Base-by-base conservation (phyloP, 2,329 filamentous ascomycete genomes). In the Paraphoma chrysanthemicola region DNA sequence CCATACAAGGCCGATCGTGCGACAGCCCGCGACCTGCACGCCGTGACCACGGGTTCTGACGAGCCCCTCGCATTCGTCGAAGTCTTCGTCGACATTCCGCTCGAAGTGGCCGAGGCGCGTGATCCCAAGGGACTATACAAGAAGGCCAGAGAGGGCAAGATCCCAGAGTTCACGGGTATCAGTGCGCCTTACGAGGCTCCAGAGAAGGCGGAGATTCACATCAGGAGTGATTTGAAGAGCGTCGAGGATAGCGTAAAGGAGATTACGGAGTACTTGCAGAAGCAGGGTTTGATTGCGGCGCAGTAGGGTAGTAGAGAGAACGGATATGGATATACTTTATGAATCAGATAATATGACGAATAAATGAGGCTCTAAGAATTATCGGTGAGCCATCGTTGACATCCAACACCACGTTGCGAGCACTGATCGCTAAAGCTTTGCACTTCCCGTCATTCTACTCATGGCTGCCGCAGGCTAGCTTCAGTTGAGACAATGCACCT, bases 121-220 rank as follows among this genome's bases (percentile, higher is more conserved):
- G 95, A 99, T 75, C 95, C 95, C 47, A 99, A 99, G 87, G 95
- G 94, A 5, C 81, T 98, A 58, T 99, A 99, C 82, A 97, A 97
- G 85, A 97, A 97, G 86, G 95, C 95, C 11, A 84, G 94, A 44
- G 89, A 91, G 49, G 95, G 95, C 44, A 88, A 96, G 78, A 98
- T 98, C 79, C 95, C 96, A 80, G 92, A 98, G 68, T 99, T 99
- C 77, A 99, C 95, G 1, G 95, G 95, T 53, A 92, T 98, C 71
- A 93, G 90, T 65, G 93, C 94, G 30, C 95, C 95, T 1, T 99
- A 99, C 77, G 95, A 99, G 85, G 91, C 88, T 59, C 95, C 95
- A 5, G 82, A 89, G 76, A 87, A 88, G 56, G 86, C 95, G 1
- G 95, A 99, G 83, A 90, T 99, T 66, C 89, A 90, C 67, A 91